Conservation (phyloP, 2,329 filamentous ascomycete genomes). For the Zasmidium angulare region DNA sequence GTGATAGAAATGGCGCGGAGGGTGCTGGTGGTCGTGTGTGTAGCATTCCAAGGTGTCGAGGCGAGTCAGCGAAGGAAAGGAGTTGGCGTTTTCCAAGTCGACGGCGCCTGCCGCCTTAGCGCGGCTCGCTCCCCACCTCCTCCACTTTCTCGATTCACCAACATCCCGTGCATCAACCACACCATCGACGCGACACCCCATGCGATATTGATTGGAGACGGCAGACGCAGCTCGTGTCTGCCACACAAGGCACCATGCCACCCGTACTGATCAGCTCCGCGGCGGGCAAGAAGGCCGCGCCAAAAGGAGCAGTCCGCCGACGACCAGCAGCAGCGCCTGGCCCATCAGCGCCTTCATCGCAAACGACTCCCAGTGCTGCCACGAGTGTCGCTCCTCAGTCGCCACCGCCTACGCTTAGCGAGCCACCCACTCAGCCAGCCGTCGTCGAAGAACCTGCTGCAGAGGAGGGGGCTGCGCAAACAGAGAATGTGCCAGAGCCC, state of each 20-base stretch:
- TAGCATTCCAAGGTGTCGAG: neutral
- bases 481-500: neutral
- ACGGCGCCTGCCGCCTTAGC: neutral
- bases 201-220: conserved; percentile 1
- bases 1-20: neutral
- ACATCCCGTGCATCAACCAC: neutral
- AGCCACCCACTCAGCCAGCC: conserved; percentile 13
- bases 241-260: conserved; percentile 3
- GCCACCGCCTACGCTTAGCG: conserved; percentile 4
- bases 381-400: conserved; percentile 16
- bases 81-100: neutral
- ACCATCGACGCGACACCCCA: neutral
- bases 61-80: neutral
- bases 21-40: conserved; percentile 4
- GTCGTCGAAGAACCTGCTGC: conserved; percentile 5
- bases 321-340: conserved; percentile 35
- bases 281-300: conserved; percentile 51
- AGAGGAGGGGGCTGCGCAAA: neutral
- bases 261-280: conserved; percentile 54
- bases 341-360: conserved; percentile 17
- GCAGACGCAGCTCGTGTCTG: conserved; percentile 14
- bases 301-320: conserved; percentile 47
- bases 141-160: neutral
- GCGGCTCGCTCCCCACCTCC: neutral
- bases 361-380: conserved; percentile 8